Evolutionary conservation across 345 rosid species (phyloP).

Genomic region (Populus tremula): DNA sequence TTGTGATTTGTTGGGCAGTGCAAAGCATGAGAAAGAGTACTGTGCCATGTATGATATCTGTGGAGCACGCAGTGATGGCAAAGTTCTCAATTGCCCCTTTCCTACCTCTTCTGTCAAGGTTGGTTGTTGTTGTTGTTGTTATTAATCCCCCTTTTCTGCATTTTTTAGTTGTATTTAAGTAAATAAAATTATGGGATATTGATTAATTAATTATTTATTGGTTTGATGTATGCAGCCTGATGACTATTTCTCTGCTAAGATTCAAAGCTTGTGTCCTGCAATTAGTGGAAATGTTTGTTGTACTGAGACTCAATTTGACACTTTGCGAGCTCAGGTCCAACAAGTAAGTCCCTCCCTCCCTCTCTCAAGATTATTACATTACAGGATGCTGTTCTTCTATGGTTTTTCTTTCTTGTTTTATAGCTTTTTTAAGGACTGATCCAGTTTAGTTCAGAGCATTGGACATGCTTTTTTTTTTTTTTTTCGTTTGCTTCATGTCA

Average conservation of each 20-base stretch:
- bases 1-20: slow-evolving; percentile 23
- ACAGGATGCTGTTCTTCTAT: too few relatives aligned
- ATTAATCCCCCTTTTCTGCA: too few relatives aligned
- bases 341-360: slow-evolving; percentile 9
- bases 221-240: slow-evolving; percentile 7
- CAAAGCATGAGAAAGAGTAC: slow-evolving; percentile 16
- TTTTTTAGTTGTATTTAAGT: too few relatives aligned
- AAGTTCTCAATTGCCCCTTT: slow-evolving; percentile 28
- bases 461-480: too few relatives aligned
- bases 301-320: slow-evolving; percentile 29
- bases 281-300: slow-evolving; percentile 29
- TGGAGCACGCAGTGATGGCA: slow-evolving; percentile 28
- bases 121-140: neutral
- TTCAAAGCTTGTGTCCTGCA: slow-evolving; percentile 29
- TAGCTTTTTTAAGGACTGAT: neutral
- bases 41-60: slow-evolving; percentile 32
- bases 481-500: too few relatives aligned
- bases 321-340: slow-evolving; percentile 25
- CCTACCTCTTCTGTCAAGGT: slow-evolving; percentile 25
- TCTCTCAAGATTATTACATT: too few relatives aligned
- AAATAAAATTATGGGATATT: too few relatives aligned
- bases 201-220: too few relatives aligned
- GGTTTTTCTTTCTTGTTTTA: neutral
- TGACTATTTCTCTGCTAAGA: slow-evolving; percentile 22
- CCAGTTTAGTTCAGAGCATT: too few relatives aligned